Percentiles rank a stretch among this genome's conserved stretches.
Conservation (phyloP, 495 filamentous ascomycete genomes). For the Cryomyces antarcticus region DNA sequence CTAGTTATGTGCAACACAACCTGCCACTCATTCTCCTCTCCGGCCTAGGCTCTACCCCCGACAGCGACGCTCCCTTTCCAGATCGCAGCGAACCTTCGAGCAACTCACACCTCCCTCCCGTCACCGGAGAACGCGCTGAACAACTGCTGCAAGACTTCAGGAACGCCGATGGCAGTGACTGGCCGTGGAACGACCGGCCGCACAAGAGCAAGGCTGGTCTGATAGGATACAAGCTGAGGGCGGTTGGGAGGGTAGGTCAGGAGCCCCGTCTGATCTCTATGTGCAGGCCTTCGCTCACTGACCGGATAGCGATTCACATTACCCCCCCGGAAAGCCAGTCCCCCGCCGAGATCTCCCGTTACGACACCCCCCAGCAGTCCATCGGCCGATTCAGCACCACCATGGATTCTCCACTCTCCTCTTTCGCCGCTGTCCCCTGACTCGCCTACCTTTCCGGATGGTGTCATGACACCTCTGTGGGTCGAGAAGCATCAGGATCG, state of each 20-base stretch:
- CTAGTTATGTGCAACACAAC: conserved; percentile 62
- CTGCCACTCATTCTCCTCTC: conserved; percentile 62
- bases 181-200: conserved; percentile 35
- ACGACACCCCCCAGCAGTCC: conserved; percentile 27
- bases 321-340: conserved; percentile 41
- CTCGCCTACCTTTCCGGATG: conserved; percentile 70
- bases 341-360: conserved; percentile 22
- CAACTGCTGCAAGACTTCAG: conserved; percentile 48
- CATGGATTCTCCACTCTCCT: conserved; percentile 54
- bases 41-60: conserved; percentile 32
- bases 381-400: conserved; percentile 24
- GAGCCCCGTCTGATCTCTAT: neutral
- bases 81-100: conserved; percentile 22
- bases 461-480: conserved; percentile 63
- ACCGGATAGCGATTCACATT: conserved; percentile 32
- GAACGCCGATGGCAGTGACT: conserved; percentile 38
- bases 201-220: conserved; percentile 15
- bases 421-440: conserved; percentile 68
- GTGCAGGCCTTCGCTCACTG: neutral
- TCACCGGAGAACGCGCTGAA: conserved; percentile 43
- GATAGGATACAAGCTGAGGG: conserved; percentile 39
- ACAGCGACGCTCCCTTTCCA: conserved; percentile 12
- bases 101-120: conserved; percentile 42
- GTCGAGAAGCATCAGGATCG: conserved; percentile 65
- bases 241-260: conserved; percentile 57